Conservation (phyloP, 164 flowering plant species). For the Magnolia officinalis region DNA sequence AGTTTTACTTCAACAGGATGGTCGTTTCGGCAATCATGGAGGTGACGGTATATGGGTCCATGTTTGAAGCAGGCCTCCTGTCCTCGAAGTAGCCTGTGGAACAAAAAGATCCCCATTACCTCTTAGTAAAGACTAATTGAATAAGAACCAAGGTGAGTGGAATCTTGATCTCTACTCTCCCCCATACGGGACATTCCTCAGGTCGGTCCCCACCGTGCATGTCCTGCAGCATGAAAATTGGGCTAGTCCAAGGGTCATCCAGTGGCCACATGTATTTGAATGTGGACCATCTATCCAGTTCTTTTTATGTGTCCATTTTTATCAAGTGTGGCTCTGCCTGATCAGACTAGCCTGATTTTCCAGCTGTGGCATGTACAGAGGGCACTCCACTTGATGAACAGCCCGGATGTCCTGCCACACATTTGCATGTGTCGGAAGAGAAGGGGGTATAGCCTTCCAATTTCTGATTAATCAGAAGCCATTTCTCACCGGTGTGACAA, state of each 20-base stretch:
- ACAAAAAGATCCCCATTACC: not conserved
- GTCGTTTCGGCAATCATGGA: constrained; percentile 54
- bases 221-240: too few species aligned
- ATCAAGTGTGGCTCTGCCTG: too few species aligned
- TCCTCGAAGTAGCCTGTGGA: constrained; percentile 48
- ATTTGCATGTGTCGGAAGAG: too few species aligned
- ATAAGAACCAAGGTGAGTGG: not conserved
- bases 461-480: too few species aligned
- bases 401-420: too few species aligned
- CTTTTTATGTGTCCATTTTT: too few species aligned
- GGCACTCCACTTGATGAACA: too few species aligned
- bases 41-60: constrained; percentile 48
- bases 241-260: not conserved
- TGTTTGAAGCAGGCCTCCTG: constrained; percentile 52
- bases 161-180: not conserved
- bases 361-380: too few species aligned
- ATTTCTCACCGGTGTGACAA: too few species aligned
- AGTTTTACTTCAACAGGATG: constrained; percentile 26
- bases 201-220: not conserved
- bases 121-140: too few species aligned
- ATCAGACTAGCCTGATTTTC: too few species aligned
- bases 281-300: not conserved
- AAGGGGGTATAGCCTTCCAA: too few species aligned
- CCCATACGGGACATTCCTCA: not conserved
- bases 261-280: not conserved